Evolutionary conservation across 805 yeast species (phyloP).

Genomic region (Kluyveromyces lactis): DNA sequence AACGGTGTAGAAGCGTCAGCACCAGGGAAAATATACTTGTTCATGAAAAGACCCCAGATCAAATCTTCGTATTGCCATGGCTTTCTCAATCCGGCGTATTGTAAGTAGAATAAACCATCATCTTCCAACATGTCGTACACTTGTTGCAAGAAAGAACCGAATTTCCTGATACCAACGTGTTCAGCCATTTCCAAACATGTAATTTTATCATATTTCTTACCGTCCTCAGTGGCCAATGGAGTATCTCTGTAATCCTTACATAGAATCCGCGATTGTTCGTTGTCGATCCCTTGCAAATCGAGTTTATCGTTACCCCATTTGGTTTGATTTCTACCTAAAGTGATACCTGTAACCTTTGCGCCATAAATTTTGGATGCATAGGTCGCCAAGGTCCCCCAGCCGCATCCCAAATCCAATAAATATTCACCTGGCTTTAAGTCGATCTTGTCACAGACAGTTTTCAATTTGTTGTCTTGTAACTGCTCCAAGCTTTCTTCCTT

Average conservation of each 20-base stretch:
- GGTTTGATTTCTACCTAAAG: conserved; percentile 86
- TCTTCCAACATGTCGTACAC: conserved; percentile 84
- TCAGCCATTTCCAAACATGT: conserved; percentile 93
- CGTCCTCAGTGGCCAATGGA: conserved; percentile 55
- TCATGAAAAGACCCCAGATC: conserved; percentile 92
- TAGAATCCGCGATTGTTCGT: conserved; percentile 64
- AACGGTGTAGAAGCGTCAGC: conserved; percentile 95
- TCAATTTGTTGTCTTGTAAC: conserved; percentile 84
- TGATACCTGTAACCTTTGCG: conserved; percentile 81
- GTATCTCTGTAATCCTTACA: conserved; percentile 89
- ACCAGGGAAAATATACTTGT: conserved; percentile 94
- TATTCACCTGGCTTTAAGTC: conserved; percentile 63
- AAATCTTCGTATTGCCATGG: conserved; percentile 92
- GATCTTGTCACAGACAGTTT: conserved; percentile 80
- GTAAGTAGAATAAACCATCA: conserved; percentile 81
- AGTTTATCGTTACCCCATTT: conserved; percentile 75
- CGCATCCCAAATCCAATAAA: conserved; percentile 83
- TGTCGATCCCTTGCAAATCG: conserved; percentile 55
- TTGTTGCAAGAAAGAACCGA: conserved; percentile 65
- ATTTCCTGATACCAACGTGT: conserved; percentile 89
- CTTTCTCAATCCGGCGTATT: conserved; percentile 86
- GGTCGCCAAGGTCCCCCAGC: conserved; percentile 92
- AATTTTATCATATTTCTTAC: conserved; percentile 58
- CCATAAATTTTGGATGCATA: conserved; percentile 76
- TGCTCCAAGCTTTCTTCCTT: conserved; percentile 67